Base-by-base conservation (phyloP, 2,329 filamentous ascomycete species). In the Malbranchea zuffiana region DNA sequence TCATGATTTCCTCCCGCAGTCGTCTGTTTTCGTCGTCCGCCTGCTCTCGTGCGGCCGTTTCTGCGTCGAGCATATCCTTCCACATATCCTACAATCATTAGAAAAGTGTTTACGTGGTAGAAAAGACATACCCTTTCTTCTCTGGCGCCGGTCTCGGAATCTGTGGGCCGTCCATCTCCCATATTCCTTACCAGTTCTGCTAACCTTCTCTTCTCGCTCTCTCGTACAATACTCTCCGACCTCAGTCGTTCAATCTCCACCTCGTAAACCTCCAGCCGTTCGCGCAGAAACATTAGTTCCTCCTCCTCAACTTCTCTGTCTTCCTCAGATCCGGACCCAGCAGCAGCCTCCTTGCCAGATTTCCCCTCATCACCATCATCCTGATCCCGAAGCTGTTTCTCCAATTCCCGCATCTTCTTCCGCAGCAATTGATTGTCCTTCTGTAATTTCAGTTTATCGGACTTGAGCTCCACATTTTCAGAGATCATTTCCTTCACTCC, bases 401-500 rank as follows among this genome's bases (percentile, higher is more conserved):
- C 87, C 31, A 96, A 63, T 50, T 95, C 86, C 51, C 87, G 83
- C 40, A 93, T 72, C 47, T 82, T 79, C 44, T 81, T 78, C 15
- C 85, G 78, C 39, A 96, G 60, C 13, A 78, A 70, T 56, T 92
- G 90, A 55, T 85, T 90, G 52, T 98, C 90, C 46, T 92, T 84
- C 58, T 93, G 85, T 40, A 90, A 71, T 23, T 90, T 83, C 3
- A 88, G 78, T 29, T 95, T 74, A 43, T 83, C 84, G 0, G 88
- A 94, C 60, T 92, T 90, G 32, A 96, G 72, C 55, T 95, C 86
- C 3, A 96, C 88, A 51, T 95, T 98, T 60, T 95, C 88, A 29
- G 85, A 86, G 50, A 96, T 93, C 80, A 95, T 92, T 57, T 95
- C 88, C 62, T 93, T 93, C 56, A 98, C 80, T 45, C 87, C 86